Evolutionary conservation across 441 rosid genomes (phyloP).

Genomic region (Erysimum cheiri): DNA sequence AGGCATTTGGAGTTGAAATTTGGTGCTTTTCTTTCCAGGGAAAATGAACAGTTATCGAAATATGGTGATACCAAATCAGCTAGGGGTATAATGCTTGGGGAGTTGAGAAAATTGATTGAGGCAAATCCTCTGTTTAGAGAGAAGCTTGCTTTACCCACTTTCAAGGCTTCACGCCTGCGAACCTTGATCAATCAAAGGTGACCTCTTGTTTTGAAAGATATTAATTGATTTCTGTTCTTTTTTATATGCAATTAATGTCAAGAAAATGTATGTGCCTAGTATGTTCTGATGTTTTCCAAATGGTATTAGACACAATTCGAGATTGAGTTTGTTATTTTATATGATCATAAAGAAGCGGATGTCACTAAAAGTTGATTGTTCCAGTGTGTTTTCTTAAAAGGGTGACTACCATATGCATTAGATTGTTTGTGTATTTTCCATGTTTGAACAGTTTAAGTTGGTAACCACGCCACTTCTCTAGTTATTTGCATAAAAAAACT

Average conservation of each 20-base stretch:
- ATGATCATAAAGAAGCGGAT: background rate
- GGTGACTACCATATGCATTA: conserved; percentile 48
- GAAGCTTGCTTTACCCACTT: conserved; percentile 74
- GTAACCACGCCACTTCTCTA: conserved; percentile 31
- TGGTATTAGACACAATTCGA: conserved; percentile 13
- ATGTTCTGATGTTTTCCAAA: conserved; percentile 6
- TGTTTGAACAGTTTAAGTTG: conserved; percentile 49
- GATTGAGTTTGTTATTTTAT: conserved; percentile 4
- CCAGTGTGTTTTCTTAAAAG: conserved; percentile 25
- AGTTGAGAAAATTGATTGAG: conserved; percentile 82
- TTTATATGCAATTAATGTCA: background rate
- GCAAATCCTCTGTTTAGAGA: conserved; percentile 92
- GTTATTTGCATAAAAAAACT: conserved; percentile 46
- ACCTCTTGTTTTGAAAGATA: background rate
- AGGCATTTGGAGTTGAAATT: conserved; percentile 20
- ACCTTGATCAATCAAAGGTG: conserved; percentile 92
- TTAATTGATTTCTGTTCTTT: conserved; percentile 18
- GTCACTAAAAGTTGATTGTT: background rate
- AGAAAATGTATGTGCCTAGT: background rate
- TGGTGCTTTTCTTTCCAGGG: conserved; percentile 53
- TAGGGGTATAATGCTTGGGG: conserved; percentile 82
- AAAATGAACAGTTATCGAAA: conserved; percentile 89
- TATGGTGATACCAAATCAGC: conserved; percentile 95
- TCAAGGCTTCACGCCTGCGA: conserved; percentile 83
- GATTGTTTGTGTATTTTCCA: conserved; percentile 32